Evolutionary conservation across 2,329 filamentous ascomycete species (phyloP).

Genomic region (Cylindrodendrum hubeiense): DNA sequence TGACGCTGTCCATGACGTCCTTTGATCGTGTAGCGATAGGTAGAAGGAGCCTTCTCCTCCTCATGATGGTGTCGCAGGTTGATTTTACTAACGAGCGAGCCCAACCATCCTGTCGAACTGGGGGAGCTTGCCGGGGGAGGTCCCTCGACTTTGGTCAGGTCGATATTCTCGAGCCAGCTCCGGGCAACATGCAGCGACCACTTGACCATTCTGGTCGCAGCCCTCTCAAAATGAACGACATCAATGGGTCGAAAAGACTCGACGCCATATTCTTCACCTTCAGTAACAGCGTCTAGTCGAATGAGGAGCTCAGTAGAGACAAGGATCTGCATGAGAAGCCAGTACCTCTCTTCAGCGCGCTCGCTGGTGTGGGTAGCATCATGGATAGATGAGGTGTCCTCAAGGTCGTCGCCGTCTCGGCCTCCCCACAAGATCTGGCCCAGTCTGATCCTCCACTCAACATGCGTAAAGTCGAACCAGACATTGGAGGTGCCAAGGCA

Average conservation of each 20-base stretch:
- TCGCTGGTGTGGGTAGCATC: slow-evolving; percentile 63
- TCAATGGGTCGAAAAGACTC: slow-evolving; percentile 67
- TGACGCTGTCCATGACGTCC: slow-evolving; percentile 70
- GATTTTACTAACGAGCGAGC: slow-evolving; percentile 68
- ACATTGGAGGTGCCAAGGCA: slow-evolving; percentile 74
- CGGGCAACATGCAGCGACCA: slow-evolving; percentile 76
- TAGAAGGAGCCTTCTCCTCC: slow-evolving; percentile 49
- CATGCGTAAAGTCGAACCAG: slow-evolving; percentile 80
- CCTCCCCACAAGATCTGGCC: slow-evolving; percentile 79
- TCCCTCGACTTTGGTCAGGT: slow-evolving; percentile 61
- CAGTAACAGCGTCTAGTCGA: slow-evolving; percentile 72
- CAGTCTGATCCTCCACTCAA: slow-evolving; percentile 80
- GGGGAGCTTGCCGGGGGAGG: slow-evolving; percentile 24
- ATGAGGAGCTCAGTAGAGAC: slow-evolving; percentile 75
- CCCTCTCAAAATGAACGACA: slow-evolving; percentile 71
- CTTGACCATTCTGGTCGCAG: slow-evolving; percentile 71
- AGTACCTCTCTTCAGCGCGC: slow-evolving; percentile 73
- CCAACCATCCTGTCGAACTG: slow-evolving; percentile 61
- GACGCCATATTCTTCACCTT: slow-evolving; percentile 67
- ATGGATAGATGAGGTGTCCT: slow-evolving; percentile 64
- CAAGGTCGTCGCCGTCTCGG: slow-evolving; percentile 63
- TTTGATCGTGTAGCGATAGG: slow-evolving; percentile 61
- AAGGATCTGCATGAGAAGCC: slow-evolving; percentile 75
- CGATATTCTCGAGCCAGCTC: slow-evolving; percentile 77
- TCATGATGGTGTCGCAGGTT: slow-evolving; percentile 57